Evolutionary conservation across 129 eudicot species (phyloP).

Genomic region (Silybum marianum): DNA sequence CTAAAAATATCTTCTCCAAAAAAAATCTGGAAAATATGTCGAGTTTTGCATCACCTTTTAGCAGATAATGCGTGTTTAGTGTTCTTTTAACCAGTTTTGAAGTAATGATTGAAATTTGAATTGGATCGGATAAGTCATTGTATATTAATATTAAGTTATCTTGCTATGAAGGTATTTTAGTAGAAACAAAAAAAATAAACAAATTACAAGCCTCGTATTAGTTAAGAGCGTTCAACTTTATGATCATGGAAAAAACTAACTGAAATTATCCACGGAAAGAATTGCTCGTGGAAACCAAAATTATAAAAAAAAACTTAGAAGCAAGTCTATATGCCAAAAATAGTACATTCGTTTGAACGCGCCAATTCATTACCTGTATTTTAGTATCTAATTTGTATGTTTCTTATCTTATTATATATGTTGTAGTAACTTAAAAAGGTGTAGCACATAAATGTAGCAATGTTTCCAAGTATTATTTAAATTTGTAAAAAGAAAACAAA

Average conservation of each 20-base stretch:
- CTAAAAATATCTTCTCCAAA: not conserved
- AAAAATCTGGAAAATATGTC: not conserved
- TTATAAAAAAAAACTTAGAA: too few relatives aligned
- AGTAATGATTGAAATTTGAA: not conserved
- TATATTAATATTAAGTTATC: not conserved
- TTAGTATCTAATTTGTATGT: not conserved
- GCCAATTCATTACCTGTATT: too few relatives aligned
- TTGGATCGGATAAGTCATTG: not conserved
- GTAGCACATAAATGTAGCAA: not conserved
- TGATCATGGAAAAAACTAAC: too few relatives aligned
- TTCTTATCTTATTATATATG: not conserved
- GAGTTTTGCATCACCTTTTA: not conserved
- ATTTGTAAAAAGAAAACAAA: too few relatives aligned
- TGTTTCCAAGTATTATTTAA: too few relatives aligned
- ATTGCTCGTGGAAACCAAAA: not conserved
- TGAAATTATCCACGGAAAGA: too few relatives aligned
- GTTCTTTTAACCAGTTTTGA: not conserved
- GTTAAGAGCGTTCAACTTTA: too few relatives aligned
- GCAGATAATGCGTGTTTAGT: not conserved
- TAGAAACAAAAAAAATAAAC: not conserved
- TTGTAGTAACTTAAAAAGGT: not conserved
- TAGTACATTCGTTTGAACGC: not conserved
- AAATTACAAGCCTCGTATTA: too few relatives aligned
- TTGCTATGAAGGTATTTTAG: not conserved
- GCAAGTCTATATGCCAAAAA: not conserved